phyloP scores from a whole-genome alignment of 495 filamentous ascomycete species.

The Pseudoneurospora amorphoporcata region DNA sequence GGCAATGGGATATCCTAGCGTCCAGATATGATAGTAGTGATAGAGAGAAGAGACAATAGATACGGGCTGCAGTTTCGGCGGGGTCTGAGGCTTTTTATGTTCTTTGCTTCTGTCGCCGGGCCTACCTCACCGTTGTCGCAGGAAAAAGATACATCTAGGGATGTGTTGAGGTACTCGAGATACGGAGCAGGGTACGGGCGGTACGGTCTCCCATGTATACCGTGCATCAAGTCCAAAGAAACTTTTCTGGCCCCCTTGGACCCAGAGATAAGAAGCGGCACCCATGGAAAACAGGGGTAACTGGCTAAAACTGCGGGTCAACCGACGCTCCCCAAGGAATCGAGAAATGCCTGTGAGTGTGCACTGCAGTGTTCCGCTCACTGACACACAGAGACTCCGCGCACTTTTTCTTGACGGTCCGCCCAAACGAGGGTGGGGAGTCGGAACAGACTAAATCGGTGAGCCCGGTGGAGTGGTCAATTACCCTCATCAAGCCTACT shows the following conservation, averaged over 20 bases:
- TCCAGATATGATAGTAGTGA: background rate
- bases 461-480: background rate
- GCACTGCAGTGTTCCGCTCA: background rate
- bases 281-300: background rate
- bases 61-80: background rate
- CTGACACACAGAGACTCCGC: background rate
- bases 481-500: background rate
- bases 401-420: background rate
- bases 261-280: background rate
- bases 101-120: conserved; percentile 2
- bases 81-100: conserved; percentile 13
- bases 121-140: conserved; percentile 1
- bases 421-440: background rate
- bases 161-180: background rate
- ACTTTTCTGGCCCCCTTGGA: background rate
- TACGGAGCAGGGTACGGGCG: background rate
- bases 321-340: background rate
- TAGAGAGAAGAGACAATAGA: background rate
- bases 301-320: background rate
- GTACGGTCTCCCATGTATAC: background rate
- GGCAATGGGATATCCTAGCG: conserved; percentile 3
- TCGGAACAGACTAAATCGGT: background rate
- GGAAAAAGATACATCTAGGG: background rate
- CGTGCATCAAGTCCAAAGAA: background rate
- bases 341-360: background rate